These are phyloP conservation scores for Fusarium lyarnte DNA, from an alignment of 2,329 filamentous ascomycete species.

Conservation along the genomic window DNA sequence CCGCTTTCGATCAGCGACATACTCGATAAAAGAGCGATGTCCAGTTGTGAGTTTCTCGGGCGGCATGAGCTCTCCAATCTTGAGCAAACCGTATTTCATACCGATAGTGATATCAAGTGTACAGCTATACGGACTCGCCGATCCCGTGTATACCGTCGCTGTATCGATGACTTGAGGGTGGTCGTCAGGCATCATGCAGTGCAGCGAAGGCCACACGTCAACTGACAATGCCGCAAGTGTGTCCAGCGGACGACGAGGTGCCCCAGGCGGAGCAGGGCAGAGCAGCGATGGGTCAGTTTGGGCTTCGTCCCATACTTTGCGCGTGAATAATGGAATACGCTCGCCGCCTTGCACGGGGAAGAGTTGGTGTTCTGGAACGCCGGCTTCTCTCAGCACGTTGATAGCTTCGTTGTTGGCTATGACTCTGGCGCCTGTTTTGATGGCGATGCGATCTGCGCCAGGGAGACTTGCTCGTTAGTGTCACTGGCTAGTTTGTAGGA, in stretches of 20 bases:
- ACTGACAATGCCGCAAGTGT: neutral
- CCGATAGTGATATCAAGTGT: neutral
- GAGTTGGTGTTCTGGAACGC: neutral
- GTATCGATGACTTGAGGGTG: neutral
- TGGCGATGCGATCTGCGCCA: neutral
- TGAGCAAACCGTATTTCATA: neutral
- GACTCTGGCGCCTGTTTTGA: neutral
- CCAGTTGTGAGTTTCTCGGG: neutral
- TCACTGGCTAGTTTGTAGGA: too few relatives aligned
- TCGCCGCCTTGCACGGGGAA: neutral
- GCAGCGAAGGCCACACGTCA: neutral
- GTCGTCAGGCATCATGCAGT: neutral
- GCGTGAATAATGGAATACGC: neutral
- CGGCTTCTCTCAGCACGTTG: neutral
- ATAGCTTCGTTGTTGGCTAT: neutral
- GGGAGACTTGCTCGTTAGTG: neutral
- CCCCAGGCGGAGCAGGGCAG: neutral
- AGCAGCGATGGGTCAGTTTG: neutral
- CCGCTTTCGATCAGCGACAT: neutral
- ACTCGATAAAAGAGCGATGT: neutral
- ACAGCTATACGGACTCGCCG: neutral
- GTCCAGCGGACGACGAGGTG: neutral
- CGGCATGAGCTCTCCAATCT: neutral
- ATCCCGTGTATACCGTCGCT: neutral
- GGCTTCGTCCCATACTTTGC: rapidly evolving